Conservation (phyloP, 148 eudicot genomes). For the Rhododendron molle region DNA sequence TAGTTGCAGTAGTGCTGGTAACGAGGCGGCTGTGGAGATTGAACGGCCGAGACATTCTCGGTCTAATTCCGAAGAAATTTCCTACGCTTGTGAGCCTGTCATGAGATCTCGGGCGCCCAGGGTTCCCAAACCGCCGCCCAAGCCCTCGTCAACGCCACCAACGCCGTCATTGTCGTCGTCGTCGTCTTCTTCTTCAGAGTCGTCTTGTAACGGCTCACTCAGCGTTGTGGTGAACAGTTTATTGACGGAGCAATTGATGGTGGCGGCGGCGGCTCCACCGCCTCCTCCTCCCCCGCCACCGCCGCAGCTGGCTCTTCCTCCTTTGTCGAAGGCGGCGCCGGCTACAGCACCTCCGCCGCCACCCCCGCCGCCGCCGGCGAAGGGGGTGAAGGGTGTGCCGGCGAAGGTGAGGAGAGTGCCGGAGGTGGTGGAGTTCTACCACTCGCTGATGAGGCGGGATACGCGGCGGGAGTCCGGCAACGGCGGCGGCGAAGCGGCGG, state of each 20-base stretch:
- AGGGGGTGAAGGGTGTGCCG: conserved; percentile 34
- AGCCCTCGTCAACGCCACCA: conserved; percentile 26
- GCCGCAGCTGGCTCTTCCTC: conserved; percentile 40
- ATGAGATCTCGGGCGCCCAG: conserved; percentile 57
- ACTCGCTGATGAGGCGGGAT: conserved; percentile 83
- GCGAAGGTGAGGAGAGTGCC: conserved; percentile 86
- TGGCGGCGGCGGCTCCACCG: conserved; percentile 12
- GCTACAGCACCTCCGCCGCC: conserved; percentile 59
- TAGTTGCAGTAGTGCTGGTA: conserved; percentile 12
- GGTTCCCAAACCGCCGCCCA: conserved; percentile 88
- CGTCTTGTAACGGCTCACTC: conserved; percentile 17
- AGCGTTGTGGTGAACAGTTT: conserved; percentile 22
- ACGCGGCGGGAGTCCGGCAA: conserved; percentile 62
- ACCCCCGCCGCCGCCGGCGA: conserved; percentile 52
- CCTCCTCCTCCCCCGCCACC: conserved; percentile 32
- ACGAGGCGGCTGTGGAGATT: conserved; percentile 16
- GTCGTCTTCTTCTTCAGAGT: conserved; percentile 18
- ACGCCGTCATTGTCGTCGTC: conserved; percentile 4
- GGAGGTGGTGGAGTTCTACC: conserved; percentile 93
- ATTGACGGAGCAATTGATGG: conserved; percentile 2
- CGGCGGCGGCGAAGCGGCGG: conserved; percentile 30
- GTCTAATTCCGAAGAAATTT: conserved; percentile 37
- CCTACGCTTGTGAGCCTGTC: conserved; percentile 32
- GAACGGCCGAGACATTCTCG: conserved; percentile 30
- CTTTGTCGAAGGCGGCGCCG: conserved; percentile 18